These are phyloP conservation scores for Sugiyamaella mastotermitis DNA, from an alignment of 805 yeast species.

Conservation along the genomic window DNA sequence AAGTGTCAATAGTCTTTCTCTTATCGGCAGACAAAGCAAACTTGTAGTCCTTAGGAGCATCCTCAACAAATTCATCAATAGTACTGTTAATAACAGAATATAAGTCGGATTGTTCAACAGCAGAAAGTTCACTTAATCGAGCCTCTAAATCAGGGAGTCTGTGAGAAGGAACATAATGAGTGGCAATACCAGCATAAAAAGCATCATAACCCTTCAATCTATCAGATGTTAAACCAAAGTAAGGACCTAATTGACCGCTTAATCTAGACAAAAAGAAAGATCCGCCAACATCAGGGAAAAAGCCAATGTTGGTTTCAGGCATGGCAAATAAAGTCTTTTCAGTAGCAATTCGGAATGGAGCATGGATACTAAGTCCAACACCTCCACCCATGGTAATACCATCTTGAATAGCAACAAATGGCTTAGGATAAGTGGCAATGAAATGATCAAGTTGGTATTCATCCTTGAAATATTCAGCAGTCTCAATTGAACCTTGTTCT, in stretches of 20 bases:
- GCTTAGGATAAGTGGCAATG: conserved; percentile 78
- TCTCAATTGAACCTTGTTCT: conserved; percentile 43
- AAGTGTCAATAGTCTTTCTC: conserved; percentile 57
- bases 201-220: conserved; percentile 71
- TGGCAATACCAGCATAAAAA: conserved; percentile 79
- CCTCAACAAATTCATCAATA: conserved; percentile 72
- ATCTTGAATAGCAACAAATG: conserved; percentile 77
- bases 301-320: conserved; percentile 98
- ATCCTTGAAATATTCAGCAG: conserved; percentile 61
- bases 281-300: conserved; percentile 93
- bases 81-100: conserved; percentile 60
- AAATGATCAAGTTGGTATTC: conserved; percentile 81
- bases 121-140: conserved; percentile 59
- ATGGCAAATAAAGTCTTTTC: conserved; percentile 88
- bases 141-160: conserved; percentile 55
- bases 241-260: conserved; percentile 79
- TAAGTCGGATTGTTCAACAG: conserved; percentile 31
- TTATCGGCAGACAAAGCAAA: conserved; percentile 53
- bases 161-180: conserved; percentile 76
- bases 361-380: conserved; percentile 84
- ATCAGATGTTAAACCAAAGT: conserved; percentile 81
- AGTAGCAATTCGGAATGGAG: conserved; percentile 89
- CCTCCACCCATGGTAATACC: conserved; percentile 99
- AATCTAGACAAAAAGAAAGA: conserved; percentile 81
- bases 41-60: conserved; percentile 55